Evolutionary conservation across 352 stramenopile genomes (phyloP), one percentile per base, ranked within the genome.

Genomic region (Phytophthora citricola): DNA sequence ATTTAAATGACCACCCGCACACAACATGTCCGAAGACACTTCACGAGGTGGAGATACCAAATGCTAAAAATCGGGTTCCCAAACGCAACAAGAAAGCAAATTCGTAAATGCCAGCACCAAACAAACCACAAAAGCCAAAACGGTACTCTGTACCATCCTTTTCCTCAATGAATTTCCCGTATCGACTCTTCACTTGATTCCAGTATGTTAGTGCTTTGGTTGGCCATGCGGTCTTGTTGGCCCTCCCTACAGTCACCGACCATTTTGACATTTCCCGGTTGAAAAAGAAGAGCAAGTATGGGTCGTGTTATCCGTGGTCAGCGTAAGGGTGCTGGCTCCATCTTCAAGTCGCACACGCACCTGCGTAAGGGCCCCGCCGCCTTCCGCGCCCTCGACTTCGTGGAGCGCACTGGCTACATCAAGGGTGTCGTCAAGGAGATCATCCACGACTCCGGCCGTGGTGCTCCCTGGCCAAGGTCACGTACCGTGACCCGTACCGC

Each of bases 381-480:
- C 57, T 93, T 93, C 81, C 87, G 87, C 43, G 73, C 79, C 9
- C 75, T 92, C 15, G 87, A 95, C 90, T 99, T 98, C 78, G 91
- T 98, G 12, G 87, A 97, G 79, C 87, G 90, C 75, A 76, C 97
- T 53, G 97, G 98, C 53, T 99, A 99, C 93, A 94, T 99, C 86
- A 98, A 98, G 83, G 98, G 98, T 59, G 95, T 99, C 36, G 83
- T 99, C 58, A 99, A 99, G 85, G 97, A 99, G 75, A 99, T 99
- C 84, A 85, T 99, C 70, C 97, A 99, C 75, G 97, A 99, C 84
- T 95, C 97, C 22, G 97, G 97, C 76, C 91, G 98, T 90, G 98
- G 97, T 71, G 98, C 97, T 26, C 97, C 17, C 78, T 99, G 20
- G 97, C 96, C 64, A 91, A 92, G 69, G 95, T 99, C 11, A 97